Conservation (phyloP, 768 basidiomycete species). For the Dictyophora rubrovolvata region DNA sequence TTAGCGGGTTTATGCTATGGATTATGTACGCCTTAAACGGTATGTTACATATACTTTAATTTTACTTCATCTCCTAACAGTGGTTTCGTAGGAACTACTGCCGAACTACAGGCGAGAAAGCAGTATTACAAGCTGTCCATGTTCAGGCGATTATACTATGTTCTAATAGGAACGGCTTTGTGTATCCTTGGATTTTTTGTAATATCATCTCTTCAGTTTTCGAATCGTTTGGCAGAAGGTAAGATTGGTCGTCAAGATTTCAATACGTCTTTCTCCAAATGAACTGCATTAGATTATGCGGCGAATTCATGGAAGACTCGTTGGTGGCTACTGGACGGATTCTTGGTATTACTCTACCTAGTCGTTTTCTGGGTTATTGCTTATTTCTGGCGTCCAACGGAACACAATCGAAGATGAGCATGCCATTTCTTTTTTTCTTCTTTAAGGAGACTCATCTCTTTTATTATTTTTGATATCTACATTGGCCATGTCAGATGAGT, state of each 20-base stretch:
- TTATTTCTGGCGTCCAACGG: constrained; percentile 91
- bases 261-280: not conserved
- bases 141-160: constrained; percentile 80
- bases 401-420: constrained; percentile 76
- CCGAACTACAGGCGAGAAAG: constrained; percentile 75
- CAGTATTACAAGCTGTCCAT: constrained; percentile 79
- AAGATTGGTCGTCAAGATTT: constrained; percentile 12
- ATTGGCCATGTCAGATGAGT: constrained; percentile 92
- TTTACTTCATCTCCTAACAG: constrained; percentile 4
- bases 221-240: constrained; percentile 88
- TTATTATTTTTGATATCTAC: constrained; percentile 42
- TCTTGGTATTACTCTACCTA: constrained; percentile 83
- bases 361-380: constrained; percentile 70
- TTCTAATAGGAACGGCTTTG: constrained; percentile 72
- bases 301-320: constrained; percentile 82
- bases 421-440: not conserved
- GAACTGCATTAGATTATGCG: constrained; percentile 63
- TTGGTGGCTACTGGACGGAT: constrained; percentile 97
- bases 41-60: constrained; percentile 22
- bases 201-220: constrained; percentile 84
- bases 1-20: constrained; percentile 96
- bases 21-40: constrained; percentile 86
- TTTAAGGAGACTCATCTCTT: constrained; percentile 13
- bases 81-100: constrained; percentile 61
- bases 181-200: constrained; percentile 86